A percentile compares a stretch with the other conserved stretches of the same genome.
phyloP scores from a whole-genome alignment of 208 protist species.

The Trichomonas gallinae region DNA sequence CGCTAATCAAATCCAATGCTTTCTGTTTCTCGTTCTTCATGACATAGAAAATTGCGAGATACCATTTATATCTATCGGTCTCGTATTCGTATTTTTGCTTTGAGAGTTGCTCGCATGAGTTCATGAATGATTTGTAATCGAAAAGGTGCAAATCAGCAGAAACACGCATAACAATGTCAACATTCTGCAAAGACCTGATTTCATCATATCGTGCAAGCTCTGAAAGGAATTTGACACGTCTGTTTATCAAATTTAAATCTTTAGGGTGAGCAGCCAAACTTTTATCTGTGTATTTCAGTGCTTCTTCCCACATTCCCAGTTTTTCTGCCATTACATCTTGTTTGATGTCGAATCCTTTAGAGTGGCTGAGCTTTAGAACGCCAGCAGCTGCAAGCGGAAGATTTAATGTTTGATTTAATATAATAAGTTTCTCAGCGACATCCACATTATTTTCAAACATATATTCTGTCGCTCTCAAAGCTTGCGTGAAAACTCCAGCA shows the following conservation, averaged over 20 bases:
- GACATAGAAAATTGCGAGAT: not conserved
- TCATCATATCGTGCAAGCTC: not conserved
- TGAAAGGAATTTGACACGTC: not conserved
- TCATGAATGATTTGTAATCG: not conserved
- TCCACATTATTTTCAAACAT: not conserved
- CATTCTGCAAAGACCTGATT: not conserved
- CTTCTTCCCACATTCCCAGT: not conserved
- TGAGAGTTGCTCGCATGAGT: not conserved
- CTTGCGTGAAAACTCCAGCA: not conserved
- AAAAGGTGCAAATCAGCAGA: too few species aligned
- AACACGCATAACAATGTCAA: not conserved
- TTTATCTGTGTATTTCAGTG: not conserved
- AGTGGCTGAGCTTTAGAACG: not conserved
- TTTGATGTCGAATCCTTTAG: not conserved
- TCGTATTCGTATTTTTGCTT: not conserved
- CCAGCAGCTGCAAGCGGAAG: not conserved
- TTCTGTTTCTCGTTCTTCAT: not conserved
- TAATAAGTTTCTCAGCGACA: not conserved
- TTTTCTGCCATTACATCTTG: not conserved
- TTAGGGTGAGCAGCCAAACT: not conserved
- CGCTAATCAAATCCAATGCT: not conserved
- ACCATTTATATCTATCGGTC: not conserved
- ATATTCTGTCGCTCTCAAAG: not conserved
- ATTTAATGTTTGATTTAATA: not conserved
- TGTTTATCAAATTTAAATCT: not conserved